Percentiles rank a stretch among this genome's conserved stretches.
Evolutionary conservation across 1,139 yeast species (phyloP).

Genomic region (Chernovozyma aurita): DNA sequence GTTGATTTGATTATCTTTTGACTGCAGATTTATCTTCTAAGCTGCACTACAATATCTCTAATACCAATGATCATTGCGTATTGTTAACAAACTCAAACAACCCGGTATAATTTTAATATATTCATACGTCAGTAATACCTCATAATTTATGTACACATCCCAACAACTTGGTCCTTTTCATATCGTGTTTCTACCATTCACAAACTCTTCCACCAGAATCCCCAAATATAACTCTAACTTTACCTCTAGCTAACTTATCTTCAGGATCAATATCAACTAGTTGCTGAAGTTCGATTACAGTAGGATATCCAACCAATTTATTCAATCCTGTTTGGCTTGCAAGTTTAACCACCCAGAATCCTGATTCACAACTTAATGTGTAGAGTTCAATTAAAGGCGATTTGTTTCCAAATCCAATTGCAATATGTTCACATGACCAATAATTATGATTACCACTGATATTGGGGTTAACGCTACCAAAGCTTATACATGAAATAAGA

Average conservation of each 20-base stretch:
- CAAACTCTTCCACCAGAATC: constrained; percentile 39
- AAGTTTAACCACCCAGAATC: constrained; percentile 1
- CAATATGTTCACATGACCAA: constrained; percentile 38
- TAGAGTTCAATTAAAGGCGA: not conserved
- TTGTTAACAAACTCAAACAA: too few species aligned
- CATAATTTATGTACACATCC: too few species aligned
- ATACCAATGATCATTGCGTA: too few species aligned
- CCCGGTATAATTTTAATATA: too few species aligned
- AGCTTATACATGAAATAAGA: constrained; percentile 19
- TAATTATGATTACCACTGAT: constrained; percentile 27
- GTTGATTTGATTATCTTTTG: too few species aligned
- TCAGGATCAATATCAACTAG: constrained; percentile 30
- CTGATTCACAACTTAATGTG: constrained; percentile 6
- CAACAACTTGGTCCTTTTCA: too few species aligned
- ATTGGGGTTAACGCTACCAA: constrained; percentile 31
- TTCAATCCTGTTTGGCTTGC: not conserved
- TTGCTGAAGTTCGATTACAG: constrained; percentile 28
- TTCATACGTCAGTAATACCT: too few species aligned
- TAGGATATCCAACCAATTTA: constrained; percentile 7
- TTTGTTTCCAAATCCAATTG: constrained; percentile 16
- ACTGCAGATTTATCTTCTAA: too few species aligned
- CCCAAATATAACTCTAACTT: constrained; percentile 29
- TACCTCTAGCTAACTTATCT: constrained; percentile 33
- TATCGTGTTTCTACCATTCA: constrained; percentile 10
- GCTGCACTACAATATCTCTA: too few species aligned